Base-by-base conservation (phyloP, 2,329 filamentous ascomycete genomes). In the Madurella fahalii region DNA sequence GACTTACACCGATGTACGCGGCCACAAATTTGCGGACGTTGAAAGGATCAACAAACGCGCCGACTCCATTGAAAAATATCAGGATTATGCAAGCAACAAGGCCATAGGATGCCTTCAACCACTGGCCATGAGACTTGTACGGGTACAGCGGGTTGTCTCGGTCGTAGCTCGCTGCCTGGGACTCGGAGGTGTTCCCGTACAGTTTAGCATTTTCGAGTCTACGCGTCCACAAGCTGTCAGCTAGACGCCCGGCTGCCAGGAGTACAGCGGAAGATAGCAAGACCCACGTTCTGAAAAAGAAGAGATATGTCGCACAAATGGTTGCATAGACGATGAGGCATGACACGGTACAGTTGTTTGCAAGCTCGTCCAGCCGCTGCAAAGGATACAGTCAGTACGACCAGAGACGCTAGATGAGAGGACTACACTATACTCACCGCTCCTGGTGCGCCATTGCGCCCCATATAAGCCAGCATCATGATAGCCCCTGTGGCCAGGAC, bases 261-360 rank as follows among this genome's bases (percentile, higher is more conserved):
- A 9, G 20, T 2, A 5, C 9, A 34, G 16, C 20, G 44, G 18
- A n/a, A n/a, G 1, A 16, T 4, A 20, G 20, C 37, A 31, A 15
- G 13, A 58, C 62, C 47, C 60, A 73, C 71, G 67, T 69, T 50
- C 66, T 65, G 60, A 67, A 72, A 58, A 72, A 72, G 30, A 57
- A 67, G 39, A 74, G 63, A 61, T 74, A 74, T 0, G 72, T 72
- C 18, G 67, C 71, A 50, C 71, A 74, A 15, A 74, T 72, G 13
- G 68, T 67, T 17, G 65, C 62, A 45, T 73, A 74, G 2, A 73
- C 70, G 41, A 74, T 70, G n/a, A 74, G 60, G 58, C 67, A 72
- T 12, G 72, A 70, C 5, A 71, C 69, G 1, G 69, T 69, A 50
- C 67, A 70, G 45, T 71, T 72, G 43, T 68, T 68, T 9, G 67